Evolutionary conservation across 1,284 basidiomycete genomes (phyloP).

Genomic region (Thecaphora thlaspeos): DNA sequence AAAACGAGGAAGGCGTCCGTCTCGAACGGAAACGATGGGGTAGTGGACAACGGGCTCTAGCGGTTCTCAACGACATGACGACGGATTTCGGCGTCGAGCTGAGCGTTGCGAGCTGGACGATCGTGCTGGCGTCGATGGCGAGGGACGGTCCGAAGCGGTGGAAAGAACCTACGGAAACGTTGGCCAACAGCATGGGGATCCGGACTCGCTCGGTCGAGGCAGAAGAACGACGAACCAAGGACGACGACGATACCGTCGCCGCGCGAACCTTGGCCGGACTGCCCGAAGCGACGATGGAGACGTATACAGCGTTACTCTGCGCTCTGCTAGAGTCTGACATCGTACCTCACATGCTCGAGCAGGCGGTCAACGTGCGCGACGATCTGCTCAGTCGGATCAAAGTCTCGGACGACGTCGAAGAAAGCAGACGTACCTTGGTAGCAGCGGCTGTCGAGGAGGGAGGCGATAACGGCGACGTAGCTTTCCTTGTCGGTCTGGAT

Average conservation of each 20-base stretch:
- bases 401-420: neutral
- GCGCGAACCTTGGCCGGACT: no score
- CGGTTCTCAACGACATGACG: slow-evolving; percentile 30
- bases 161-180: slow-evolving; percentile 4
- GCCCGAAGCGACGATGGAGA: slow-evolving; percentile 15
- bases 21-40: slow-evolving; percentile 5
- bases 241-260: neutral
- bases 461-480: neutral
- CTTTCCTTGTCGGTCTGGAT: no score
- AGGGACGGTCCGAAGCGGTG: slow-evolving; percentile 17
- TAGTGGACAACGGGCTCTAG: slow-evolving; percentile 14
- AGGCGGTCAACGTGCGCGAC: slow-evolving; percentile 18
- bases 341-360: no score
- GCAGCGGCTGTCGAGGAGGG: neutral
- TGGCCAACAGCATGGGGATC: slow-evolving; percentile 22
- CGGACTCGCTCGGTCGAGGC: slow-evolving; percentile 3
- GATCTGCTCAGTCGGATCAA: slow-evolving; percentile 19
- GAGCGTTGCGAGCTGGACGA: slow-evolving; percentile 26
- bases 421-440: neutral
- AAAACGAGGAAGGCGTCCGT: neutral
- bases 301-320: slow-evolving; percentile 24
- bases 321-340: no score
- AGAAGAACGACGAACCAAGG: neutral
- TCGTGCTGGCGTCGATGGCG: slow-evolving; percentile 25
- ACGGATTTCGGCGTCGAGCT: slow-evolving; percentile 10